Base-by-base conservation (phyloP, 2,329 filamentous ascomycete species). In the Cytospora paraplurivora region DNA sequence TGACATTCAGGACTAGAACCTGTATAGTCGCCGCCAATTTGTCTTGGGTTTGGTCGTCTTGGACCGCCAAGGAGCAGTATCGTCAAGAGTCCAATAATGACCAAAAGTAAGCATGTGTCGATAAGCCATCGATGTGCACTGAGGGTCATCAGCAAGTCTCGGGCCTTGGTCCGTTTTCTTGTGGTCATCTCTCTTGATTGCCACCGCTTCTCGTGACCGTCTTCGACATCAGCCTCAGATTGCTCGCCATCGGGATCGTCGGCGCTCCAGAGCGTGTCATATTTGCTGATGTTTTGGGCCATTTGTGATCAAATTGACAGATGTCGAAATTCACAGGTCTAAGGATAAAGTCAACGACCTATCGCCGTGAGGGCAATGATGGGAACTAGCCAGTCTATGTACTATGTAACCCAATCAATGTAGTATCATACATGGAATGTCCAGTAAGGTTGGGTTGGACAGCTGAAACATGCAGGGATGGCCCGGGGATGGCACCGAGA, bases 11-110 rank as follows among this genome's bases (percentile, higher is more conserved):
- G 76, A 1, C 74, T 73, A 11, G 74, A 69, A 2, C 73, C 76
- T 3, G 73, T 75, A 21, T 74, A 71, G 51, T 79, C 77, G 12
- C 76, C 76, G 15, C 76, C 76, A 34, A 79, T 74, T 64, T 79
- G 75, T 69, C 70, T 70, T 27, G 64, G 64, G 17, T 17, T 37
- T 15, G 38, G 11, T 37, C 60, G 33, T n/a, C 38, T 56, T 34
- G 60, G 67, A 34, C 33, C 49, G 62, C 66, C 67, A 21, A 72
- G 32, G 44, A 70, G 66, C 12, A 75, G 38, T 13, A 64, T 4
- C 15, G 34, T 51, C 38, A 76, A 41, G 11, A 76, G 56, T 3
- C 59, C 69, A 11, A 74, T 63, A 35, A 75, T 73, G n/a, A 73
- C 64, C 10, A 75, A 60, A 47, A 77, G 68, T 21, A 77, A 57